Evolutionary conservation across 495 filamentous ascomycete species (phyloP), one percentile per base, ranked within the genome.

Genomic region (Penicillium lagena): DNA sequence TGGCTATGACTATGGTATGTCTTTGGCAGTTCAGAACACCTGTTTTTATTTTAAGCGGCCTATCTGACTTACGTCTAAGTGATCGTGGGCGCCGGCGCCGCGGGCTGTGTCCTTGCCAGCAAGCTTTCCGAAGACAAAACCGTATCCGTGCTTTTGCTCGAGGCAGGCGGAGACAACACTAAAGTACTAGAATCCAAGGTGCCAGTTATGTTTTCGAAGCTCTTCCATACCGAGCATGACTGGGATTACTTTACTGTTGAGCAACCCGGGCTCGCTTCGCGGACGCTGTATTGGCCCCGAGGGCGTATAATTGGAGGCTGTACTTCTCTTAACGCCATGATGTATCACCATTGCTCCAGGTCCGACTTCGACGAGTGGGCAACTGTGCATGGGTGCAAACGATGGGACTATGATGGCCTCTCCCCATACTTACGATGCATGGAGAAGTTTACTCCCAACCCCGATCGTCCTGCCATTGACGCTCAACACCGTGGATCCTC

Each of bases 61-160:
- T 22, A 31, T 2, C 9, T 29, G 17, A 12, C 12, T 30, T 32
- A 12, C n/a, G n/a, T 13, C 12, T 29, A 29, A 59, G 56, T 59
- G 9, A 59, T 59, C 27, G 34, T 59, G 14, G 56, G 52, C 12
- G 49, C 71, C 34, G 75, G 73, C 4, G 72, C 73, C 34, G 62
- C 67, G 10, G 74, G 72, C 35, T 71, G 68, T 40, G 71, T 73
- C 14, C 45, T 78, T n/a, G 73, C 74, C 39, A 66, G 62, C 35
- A 68, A 71, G 29, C 63, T 78, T 11, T 69, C 71, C 32, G 70
- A 72, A 46, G 66, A 76, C 45, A 56, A 56, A n/a, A 55, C 61
- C 39, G 57, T 62, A 7, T 60, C 60, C 2, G 62, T 78, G n/a
- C 64, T 78, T 14, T 44, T 78, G 12, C 50, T 78, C 12, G 72